Conservation (phyloP, 1,284 basidiomycete species). For the Wolfiporia cocos region DNA sequence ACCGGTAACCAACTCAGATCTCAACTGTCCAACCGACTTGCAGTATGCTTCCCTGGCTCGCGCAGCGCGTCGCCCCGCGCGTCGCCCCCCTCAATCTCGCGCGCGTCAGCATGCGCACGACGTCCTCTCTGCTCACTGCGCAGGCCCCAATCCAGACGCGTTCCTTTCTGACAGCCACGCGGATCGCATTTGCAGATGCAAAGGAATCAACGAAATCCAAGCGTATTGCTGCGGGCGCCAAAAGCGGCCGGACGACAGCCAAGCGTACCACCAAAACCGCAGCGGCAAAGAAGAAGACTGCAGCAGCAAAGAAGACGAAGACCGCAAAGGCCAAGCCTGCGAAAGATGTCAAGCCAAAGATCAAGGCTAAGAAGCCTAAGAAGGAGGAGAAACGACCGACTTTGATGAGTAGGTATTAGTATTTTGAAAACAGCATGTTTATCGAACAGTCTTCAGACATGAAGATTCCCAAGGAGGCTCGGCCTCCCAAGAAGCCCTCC, state of each 20-base stretch:
- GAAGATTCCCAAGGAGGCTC: conserved; percentile 4
- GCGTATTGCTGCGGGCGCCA: too few species aligned
- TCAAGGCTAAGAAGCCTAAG: conserved; percentile 2
- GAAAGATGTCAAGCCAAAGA: conserved; percentile 4
- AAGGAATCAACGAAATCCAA: too few species aligned
- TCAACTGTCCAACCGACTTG: too few species aligned
- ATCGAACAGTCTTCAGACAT: neutral
- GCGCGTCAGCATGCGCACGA: neutral
- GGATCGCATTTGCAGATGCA: neutral
- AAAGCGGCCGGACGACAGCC: too few species aligned
- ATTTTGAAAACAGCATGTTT: too few species aligned
- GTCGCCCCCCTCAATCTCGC: neutral
- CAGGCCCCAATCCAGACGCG: conserved; percentile 1
- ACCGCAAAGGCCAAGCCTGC: neutral
- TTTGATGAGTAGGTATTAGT: too few species aligned
- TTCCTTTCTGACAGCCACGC: conserved; percentile 3
- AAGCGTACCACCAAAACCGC: neutral
- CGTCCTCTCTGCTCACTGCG: neutral
- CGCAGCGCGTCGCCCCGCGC: conserved; percentile 8
- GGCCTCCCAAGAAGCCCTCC: conserved; percentile 1
- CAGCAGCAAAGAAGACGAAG: conserved; percentile 8
- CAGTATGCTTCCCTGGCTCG: conserved; percentile 7
- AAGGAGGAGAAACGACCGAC: conserved; percentile 2
- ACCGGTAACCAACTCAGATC: too few species aligned
- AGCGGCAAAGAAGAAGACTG: conserved; percentile 2